Base-by-base conservation (phyloP, 139 green algal species). In the Mychonastes homosphaera region DNA sequence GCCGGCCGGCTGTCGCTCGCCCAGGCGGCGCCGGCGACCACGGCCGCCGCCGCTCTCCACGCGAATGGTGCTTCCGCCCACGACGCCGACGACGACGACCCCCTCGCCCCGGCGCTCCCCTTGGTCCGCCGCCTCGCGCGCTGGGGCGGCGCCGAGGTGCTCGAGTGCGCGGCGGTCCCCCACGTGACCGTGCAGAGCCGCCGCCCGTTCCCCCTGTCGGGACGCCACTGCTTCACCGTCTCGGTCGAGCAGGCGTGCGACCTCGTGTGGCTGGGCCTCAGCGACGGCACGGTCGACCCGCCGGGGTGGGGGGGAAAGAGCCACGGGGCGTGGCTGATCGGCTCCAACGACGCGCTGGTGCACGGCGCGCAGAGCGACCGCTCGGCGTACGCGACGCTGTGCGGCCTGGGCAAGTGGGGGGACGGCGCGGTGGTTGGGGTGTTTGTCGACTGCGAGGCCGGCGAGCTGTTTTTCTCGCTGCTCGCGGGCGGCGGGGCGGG, bases 261-360 rank as follows among this genome's bases (percentile, higher is more conserved):
- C 50, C 60, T 67, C 9, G 50, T 60, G 15, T 67, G 60, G 60
- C 38, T 67, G 39, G 60, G 60, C 2, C 39, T 67, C 6, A 26
- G 47, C 7, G 43, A 52, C n/a, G 39, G 30, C 30, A 38, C 19
- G 12, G 40, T 67, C 30, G 27, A 39, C 6, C 47, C 49, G 12
- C 23, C 44, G 21, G 23, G 35, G 6, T 67, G 60, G 60, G 60
- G 49, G 27, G 53, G 36, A n/a, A 58, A 57, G 47, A 49, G 60
- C 38, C 4, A 49, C 6, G 27, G 50, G 33, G 60, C 38, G 8
- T 67, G 48, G 49, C 56, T 67, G n/a, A 61, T 54, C 21, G 50
- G 60, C 50, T 47, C 27, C 24, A 67, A 60, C 26, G 49, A 60
- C 21, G 32, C 33, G 44, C 44, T 10, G 44, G 7, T 45, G 19